Evolutionary conservation across 805 yeast species (phyloP).

Genomic region (Myxozyma sirexii): DNA sequence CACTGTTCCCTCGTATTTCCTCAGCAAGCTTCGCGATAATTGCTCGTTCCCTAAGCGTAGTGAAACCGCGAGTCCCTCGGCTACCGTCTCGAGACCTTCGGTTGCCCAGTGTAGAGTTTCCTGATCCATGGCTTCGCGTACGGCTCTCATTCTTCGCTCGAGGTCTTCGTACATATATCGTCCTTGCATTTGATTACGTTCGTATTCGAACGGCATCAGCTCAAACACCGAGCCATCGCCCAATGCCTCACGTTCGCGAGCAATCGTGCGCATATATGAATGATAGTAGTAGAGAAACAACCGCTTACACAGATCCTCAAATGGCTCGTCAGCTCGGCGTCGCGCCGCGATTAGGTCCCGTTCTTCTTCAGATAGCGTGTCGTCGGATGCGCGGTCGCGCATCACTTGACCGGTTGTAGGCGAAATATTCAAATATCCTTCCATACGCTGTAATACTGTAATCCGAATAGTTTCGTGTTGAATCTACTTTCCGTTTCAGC

Average conservation of each 20-base stretch:
- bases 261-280: constrained; percentile 6
- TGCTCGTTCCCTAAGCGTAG: constrained; percentile 1
- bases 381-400: background rate
- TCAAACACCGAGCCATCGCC: background rate
- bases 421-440: constrained; percentile 8
- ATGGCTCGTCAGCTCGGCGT: constrained; percentile 5
- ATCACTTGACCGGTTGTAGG: background rate
- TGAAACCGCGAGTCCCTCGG: constrained; percentile 9
- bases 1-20: constrained; percentile 17
- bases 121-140: constrained; percentile 8
- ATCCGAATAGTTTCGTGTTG: constrained; percentile 22
- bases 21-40: background rate
- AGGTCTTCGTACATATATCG: constrained; percentile 8
- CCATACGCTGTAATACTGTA: constrained; percentile 18
- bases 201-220: constrained; percentile 19
- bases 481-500: constrained; percentile 6
- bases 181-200: constrained; percentile 15
- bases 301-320: constrained; percentile 18
- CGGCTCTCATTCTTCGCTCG: constrained; percentile 11
- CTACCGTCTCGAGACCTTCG: constrained; percentile 12
- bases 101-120: constrained; percentile 18
- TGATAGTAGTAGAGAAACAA: constrained; percentile 15
- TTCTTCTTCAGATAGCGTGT: background rate
- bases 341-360: background rate
- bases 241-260: background rate